A percentile compares a stretch with the other conserved stretches of the same genome.
Conservation (phyloP, 441 rosid genomes). For the Capsella rubella region DNA sequence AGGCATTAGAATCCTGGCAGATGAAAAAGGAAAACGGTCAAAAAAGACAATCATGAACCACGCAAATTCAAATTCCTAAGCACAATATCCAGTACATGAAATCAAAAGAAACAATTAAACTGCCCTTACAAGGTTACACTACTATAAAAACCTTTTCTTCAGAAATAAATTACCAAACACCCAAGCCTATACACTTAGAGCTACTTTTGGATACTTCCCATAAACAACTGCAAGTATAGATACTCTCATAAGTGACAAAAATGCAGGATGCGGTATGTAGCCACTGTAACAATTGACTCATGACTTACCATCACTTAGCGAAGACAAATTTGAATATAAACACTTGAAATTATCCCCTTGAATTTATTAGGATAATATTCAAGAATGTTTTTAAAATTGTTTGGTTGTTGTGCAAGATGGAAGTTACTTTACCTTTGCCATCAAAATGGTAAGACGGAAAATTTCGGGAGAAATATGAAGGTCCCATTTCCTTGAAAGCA, state of each 20-base stretch:
- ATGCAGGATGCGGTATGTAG: slow-evolving; percentile 25
- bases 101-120: slow-evolving; percentile 28
- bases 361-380: slow-evolving; percentile 24
- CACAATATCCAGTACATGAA: slow-evolving; percentile 28
- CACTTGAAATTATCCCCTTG: slow-evolving; percentile 8
- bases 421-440: slow-evolving; percentile 67
- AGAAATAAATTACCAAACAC: slow-evolving; percentile 28
- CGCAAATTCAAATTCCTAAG: slow-evolving; percentile 12
- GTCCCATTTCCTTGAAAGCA: slow-evolving; percentile 94
- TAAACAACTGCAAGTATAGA: slow-evolving; percentile 24
- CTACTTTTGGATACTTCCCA: slow-evolving; percentile 15
- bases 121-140: slow-evolving; percentile 24
- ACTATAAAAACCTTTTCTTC: slow-evolving; percentile 11
- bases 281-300: slow-evolving; percentile 17
- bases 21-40: slow-evolving; percentile 37
- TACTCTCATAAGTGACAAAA: slow-evolving; percentile 28
- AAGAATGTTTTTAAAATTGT: slow-evolving; percentile 12
- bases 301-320: slow-evolving; percentile 26
- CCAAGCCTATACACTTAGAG: slow-evolving; percentile 23
- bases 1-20: slow-evolving; percentile 71
- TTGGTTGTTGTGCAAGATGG: slow-evolving; percentile 22
- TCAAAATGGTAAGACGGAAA: slow-evolving; percentile 65
- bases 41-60: slow-evolving; percentile 29
- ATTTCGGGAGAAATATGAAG: slow-evolving; percentile 77
- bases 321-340: slow-evolving; percentile 7